A percentile compares a stretch with the other conserved stretches of the same genome.
phyloP scores from a whole-genome alignment of 495 filamentous ascomycete species.

The Xylaria grammica region DNA sequence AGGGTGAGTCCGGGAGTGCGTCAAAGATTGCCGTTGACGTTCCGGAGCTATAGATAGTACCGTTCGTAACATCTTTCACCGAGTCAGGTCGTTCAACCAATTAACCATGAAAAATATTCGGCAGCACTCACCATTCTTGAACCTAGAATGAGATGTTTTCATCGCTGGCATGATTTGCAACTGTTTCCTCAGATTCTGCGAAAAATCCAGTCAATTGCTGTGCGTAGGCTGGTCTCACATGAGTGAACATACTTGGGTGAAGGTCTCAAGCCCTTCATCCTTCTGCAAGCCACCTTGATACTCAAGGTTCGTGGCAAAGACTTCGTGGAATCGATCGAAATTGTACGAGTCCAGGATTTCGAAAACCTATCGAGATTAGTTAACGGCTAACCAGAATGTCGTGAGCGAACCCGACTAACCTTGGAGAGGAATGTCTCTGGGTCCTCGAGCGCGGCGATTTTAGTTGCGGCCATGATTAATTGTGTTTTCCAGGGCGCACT shows the following conservation, averaged over 20 bases:
- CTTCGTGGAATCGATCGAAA: constrained; percentile 9
- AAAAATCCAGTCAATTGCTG: neutral
- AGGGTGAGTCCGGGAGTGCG: constrained; percentile 1
- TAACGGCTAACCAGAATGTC: neutral
- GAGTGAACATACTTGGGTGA: constrained; percentile 1
- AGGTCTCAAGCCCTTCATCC: neutral
- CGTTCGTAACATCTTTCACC: neutral
- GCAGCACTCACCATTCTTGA: constrained; percentile 3
- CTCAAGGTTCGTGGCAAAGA: neutral
- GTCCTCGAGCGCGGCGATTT: neutral
- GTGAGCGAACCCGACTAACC: neutral
- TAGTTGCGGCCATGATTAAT: neutral
- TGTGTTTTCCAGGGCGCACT: too few relatives aligned
- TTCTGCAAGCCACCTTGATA: constrained; percentile 7
- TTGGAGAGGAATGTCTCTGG: constrained; percentile 2
- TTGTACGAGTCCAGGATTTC: constrained; percentile 6
- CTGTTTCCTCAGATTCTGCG: constrained; percentile 6
- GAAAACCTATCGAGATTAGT: neutral
- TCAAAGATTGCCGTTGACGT: neutral
- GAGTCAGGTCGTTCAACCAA: neutral
- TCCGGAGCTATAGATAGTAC: neutral
- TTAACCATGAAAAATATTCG: neutral
- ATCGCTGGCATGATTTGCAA: constrained; percentile 11
- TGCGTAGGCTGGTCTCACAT: neutral
- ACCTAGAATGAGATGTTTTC: constrained; percentile 5